These are phyloP conservation scores for Acanthamoeba triangularis DNA, from an alignment of 208 protist species.

Conservation along the genomic window DNA sequence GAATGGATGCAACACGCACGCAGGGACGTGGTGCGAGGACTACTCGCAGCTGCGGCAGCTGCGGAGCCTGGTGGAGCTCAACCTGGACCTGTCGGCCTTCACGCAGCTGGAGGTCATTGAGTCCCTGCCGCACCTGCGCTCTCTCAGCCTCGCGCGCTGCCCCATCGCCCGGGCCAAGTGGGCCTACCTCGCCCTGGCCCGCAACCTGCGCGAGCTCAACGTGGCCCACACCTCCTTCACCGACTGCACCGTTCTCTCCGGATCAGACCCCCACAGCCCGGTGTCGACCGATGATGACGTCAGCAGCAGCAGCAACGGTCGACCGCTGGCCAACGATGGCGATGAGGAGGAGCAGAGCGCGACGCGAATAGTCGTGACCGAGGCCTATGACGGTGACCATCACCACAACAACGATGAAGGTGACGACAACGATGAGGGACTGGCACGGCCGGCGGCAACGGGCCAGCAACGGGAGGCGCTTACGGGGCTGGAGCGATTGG, in stretches of 20 bases:
- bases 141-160: not conserved
- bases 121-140: not conserved
- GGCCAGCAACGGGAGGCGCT: not conserved
- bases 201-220: slow-evolving; percentile 4
- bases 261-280: no score
- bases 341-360: no score
- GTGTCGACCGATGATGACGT: no score
- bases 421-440: not conserved
- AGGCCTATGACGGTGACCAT: not conserved
- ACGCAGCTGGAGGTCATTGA: slow-evolving; percentile 3
- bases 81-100: not conserved
- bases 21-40: slow-evolving; percentile 13
- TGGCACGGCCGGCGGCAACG: no score
- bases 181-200: not conserved
- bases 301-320: no score
- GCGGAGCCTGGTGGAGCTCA: not conserved
- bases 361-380: not conserved
- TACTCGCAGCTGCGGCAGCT: not conserved
- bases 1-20: not conserved
- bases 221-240: slow-evolving; percentile 6
- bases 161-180: not conserved
- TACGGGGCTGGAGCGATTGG: not conserved
- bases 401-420: not conserved
- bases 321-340: no score
- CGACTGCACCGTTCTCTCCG: slow-evolving; percentile 4